phyloP scores from a whole-genome alignment of 2,329 filamentous ascomycete genomes.

The Xylariales sp. region DNA sequence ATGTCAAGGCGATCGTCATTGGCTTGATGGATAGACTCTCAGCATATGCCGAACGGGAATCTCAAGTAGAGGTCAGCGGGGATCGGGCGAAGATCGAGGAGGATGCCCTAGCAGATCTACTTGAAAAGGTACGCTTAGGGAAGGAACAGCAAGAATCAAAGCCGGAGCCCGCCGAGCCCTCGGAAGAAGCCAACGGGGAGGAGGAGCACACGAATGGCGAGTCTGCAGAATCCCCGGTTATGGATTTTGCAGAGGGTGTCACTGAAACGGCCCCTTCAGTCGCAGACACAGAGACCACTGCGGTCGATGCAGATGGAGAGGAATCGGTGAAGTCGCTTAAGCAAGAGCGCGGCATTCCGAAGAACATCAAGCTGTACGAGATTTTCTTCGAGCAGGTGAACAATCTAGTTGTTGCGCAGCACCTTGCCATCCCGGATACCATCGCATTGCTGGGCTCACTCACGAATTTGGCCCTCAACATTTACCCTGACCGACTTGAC shows the following conservation, averaged over 20 bases:
- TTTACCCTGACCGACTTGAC: conserved; percentile 87
- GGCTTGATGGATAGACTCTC: conserved; percentile 96
- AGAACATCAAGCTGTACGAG: conserved; percentile 86
- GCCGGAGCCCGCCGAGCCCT: conserved; percentile 19
- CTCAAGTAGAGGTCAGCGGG: conserved; percentile 64
- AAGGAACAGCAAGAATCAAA: conserved; percentile 45
- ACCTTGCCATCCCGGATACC: conserved; percentile 88
- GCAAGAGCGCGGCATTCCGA: conserved; percentile 54
- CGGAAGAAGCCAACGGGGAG: conserved; percentile 32
- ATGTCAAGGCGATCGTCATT: conserved; percentile 96
- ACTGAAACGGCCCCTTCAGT: conserved; percentile 34
- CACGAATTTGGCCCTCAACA: conserved; percentile 88
- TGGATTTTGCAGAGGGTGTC: conserved; percentile 25
- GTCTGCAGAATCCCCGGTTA: conserved; percentile 24
- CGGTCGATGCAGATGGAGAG: conserved; percentile 36
- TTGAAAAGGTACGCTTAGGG: conserved; percentile 71
- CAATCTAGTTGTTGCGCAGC: conserved; percentile 85
- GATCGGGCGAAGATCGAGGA: conserved; percentile 76
- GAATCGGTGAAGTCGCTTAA: conserved; percentile 18
- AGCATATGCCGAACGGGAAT: conserved; percentile 87
- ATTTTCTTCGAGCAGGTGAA: conserved; percentile 97
- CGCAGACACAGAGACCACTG: conserved; percentile 43
- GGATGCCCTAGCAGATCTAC: conserved; percentile 70
- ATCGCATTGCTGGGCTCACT: conserved; percentile 92
- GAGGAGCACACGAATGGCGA: conserved; percentile 31